Conservation (phyloP, 371 early-diverging fungal species). For the Actinomortierella ambigua region DNA sequence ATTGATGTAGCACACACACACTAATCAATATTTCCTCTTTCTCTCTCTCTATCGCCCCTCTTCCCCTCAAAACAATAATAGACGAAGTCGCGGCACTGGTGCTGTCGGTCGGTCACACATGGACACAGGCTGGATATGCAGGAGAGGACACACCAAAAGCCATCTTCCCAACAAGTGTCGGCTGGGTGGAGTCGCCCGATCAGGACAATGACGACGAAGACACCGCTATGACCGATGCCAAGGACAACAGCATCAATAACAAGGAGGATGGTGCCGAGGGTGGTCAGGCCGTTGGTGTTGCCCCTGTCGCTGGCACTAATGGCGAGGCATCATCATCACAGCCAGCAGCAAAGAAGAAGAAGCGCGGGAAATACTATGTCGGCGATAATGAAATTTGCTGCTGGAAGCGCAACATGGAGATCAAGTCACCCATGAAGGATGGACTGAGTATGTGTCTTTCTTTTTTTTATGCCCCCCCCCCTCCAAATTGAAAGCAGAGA, state of each 20-base stretch:
- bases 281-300: slow-evolving; percentile 17
- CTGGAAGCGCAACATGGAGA: slow-evolving; percentile 83
- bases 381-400: slow-evolving; percentile 80
- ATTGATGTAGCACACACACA: neutral
- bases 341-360: slow-evolving; percentile 31
- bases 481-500: neutral
- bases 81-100: slow-evolving; percentile 96
- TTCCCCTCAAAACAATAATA: slow-evolving; percentile 30
- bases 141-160: slow-evolving; percentile 93
- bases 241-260: slow-evolving; percentile 29
- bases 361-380: slow-evolving; percentile 62
- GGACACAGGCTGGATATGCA: slow-evolving; percentile 92
- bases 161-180: slow-evolving; percentile 81
- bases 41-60: neutral
- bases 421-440: slow-evolving; percentile 75
- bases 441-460: slow-evolving; percentile 59
- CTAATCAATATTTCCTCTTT: neutral
- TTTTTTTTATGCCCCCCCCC: neutral
- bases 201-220: slow-evolving; percentile 40
- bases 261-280: slow-evolving; percentile 29
- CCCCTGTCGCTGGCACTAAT: too few relatives aligned
- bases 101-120: slow-evolving; percentile 88
- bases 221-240: slow-evolving; percentile 33
- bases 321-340: slow-evolving; percentile 4
- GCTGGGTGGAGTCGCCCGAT: slow-evolving; percentile 51